Evolutionary conservation across 768 basidiomycete genomes (phyloP), one percentile per base, ranked within the genome.

Genomic region (Panellus pusillus): DNA sequence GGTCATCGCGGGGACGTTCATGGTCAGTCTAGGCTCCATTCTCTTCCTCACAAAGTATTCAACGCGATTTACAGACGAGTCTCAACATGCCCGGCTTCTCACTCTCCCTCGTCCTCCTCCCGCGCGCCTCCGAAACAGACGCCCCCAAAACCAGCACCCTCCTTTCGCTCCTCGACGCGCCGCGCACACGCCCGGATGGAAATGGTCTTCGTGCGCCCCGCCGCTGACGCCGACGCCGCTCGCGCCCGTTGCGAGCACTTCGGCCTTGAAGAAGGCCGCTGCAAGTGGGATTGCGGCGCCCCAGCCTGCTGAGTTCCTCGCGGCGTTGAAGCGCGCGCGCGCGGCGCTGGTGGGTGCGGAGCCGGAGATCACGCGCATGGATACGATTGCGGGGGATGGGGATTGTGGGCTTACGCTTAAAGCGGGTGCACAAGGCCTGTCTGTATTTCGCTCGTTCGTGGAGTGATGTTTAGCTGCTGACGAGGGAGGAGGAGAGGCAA

Each of bases 51-150:
- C n/a, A n/a, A 44, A 42, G 50, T 31, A 19, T 24, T 54, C 9
- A n/a, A 39, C 44, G 40, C 27, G 14, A 44, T n/a, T n/a, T n/a
- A n/a, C n/a, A n/a, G n/a, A n/a, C n/a, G n/a, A n/a, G n/a, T n/a
- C n/a, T n/a, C n/a, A 94, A 93, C 70, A 93, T 94, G 90, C 90
- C 92, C 28, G 93, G 93, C 3, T 91, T 95, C 68, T 93, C 91
- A 15, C 73, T 96, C 54, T 89, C 91, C 1, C 76, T 93, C 15
- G 76, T 94, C 14, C 79, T 91, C 9, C 81, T 96, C 9, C 89
- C 93, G 0, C 65, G 71, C 28, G 44, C 70, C 41, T 56, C 71
- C 37, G 76, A 79, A 20, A 50, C 69, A 1, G 63, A 67, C 36
- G 69, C 73, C 1, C 74, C 80, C 7, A 63, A 71, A 6, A 51